These are phyloP conservation scores for Spathaspora gorwiae DNA, from an alignment of 805 yeast species.

Conservation along the genomic window DNA sequence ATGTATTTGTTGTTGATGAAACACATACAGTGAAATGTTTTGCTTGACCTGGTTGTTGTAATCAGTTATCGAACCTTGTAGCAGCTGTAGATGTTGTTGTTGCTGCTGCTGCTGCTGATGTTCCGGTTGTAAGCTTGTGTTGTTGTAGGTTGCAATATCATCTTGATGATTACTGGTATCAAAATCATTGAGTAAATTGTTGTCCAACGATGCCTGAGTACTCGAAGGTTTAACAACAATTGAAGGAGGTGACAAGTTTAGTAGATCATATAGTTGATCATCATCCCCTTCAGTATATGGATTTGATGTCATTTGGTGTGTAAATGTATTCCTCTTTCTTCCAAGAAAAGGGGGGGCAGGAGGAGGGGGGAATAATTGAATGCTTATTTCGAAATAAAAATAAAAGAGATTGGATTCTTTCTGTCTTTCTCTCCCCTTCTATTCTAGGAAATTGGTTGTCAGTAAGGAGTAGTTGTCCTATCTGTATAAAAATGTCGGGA, in stretches of 20 bases:
- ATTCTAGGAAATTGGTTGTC: too few relatives aligned
- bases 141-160: neutral
- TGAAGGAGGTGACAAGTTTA: constrained; percentile 27
- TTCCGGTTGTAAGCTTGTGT: constrained; percentile 7
- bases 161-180: neutral
- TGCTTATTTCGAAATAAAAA: too few relatives aligned
- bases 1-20: constrained; percentile 2
- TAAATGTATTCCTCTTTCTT: too few relatives aligned
- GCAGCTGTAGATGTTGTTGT: neutral
- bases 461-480: too few relatives aligned
- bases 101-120: neutral
- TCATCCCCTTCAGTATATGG: constrained; percentile 14
- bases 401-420: too few relatives aligned
- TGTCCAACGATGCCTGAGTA: neutral
- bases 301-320: constrained; percentile 5
- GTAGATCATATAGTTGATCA: constrained; percentile 25
- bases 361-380: too few relatives aligned
- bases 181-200: neutral
- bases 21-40: neutral
- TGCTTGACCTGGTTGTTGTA: neutral
- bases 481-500: too few relatives aligned
- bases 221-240: constrained; percentile 1
- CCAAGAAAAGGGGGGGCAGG: too few relatives aligned
- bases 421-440: too few relatives aligned
- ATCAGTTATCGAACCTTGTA: neutral